Evolutionary conservation across 768 basidiomycete species (phyloP).

Genomic region (Suillus spraguei): DNA sequence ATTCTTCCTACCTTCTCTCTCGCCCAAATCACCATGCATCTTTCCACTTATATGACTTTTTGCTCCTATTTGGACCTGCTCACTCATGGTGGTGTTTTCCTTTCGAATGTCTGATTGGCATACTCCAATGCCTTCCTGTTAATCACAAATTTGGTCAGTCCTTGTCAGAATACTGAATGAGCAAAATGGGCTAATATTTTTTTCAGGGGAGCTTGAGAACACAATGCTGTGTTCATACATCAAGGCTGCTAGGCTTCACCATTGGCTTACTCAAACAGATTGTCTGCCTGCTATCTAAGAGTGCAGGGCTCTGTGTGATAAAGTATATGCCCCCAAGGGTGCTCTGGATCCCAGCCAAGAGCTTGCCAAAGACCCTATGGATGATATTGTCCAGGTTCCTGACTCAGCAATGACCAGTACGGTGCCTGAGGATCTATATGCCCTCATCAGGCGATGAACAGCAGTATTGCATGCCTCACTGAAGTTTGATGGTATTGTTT

Average conservation of each 20-base stretch:
- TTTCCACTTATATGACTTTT: constrained; percentile 34
- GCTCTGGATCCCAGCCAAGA: background rate
- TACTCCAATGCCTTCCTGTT: constrained; percentile 34
- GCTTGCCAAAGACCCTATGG: background rate
- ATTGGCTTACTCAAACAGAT: constrained; percentile 14
- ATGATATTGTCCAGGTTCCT: background rate
- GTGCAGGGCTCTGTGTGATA: constrained; percentile 11
- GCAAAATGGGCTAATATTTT: background rate
- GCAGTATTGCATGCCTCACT: background rate
- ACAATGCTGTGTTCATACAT: constrained; percentile 20
- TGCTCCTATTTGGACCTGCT: constrained; percentile 37
- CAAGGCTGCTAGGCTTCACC: constrained; percentile 14
- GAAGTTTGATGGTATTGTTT: background rate
- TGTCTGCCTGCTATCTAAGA: constrained; percentile 15
- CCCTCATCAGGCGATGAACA: background rate
- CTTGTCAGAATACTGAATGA: constrained; percentile 14
- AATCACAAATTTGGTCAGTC: constrained; percentile 35
- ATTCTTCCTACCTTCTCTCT: constrained; percentile 22
- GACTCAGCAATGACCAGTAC: background rate
- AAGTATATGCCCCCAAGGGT: background rate
- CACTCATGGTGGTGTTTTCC: constrained; percentile 43
- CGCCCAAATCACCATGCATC: constrained; percentile 34
- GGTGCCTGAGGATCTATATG: background rate
- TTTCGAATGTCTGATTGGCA: constrained; percentile 39
- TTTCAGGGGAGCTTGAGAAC: constrained; percentile 13